These are phyloP conservation scores for Cyberlindnera euphorbiiphila DNA, from an alignment of 805 yeast genomes.

Conservation along the genomic window DNA sequence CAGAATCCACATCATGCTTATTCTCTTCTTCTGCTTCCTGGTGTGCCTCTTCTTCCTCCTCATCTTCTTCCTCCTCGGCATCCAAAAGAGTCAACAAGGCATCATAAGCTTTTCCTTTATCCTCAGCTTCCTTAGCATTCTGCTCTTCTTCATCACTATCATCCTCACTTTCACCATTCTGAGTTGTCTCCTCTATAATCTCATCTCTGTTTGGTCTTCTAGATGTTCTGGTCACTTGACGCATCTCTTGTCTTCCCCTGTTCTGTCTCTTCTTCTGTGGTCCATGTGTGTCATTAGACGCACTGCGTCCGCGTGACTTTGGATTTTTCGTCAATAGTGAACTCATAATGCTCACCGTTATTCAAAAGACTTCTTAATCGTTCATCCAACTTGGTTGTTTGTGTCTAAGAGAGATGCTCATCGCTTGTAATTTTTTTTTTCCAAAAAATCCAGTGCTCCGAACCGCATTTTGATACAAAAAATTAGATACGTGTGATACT, in stretches of 20 bases:
- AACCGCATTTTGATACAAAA: too few relatives aligned
- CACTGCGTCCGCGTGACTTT: too few relatives aligned
- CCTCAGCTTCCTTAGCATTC: conserved; percentile 29
- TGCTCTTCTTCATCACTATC: conserved; percentile 7
- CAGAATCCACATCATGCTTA: too few relatives aligned
- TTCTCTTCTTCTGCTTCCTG: too few relatives aligned
- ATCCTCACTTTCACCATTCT: conserved; percentile 22
- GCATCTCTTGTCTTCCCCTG: conserved; percentile 58
- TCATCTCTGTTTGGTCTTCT: conserved; percentile 40
- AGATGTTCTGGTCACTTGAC: conserved; percentile 56
- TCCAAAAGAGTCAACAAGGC: conserved; percentile 50
- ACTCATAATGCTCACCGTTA: too few relatives aligned
- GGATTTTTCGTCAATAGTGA: too few relatives aligned
- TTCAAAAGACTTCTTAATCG: too few relatives aligned
- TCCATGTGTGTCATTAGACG: neutral
- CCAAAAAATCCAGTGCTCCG: too few relatives aligned
- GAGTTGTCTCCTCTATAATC: conserved; percentile 21
- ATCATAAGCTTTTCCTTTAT: conserved; percentile 50
- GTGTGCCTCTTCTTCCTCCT: conserved; percentile 14
- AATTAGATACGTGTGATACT: too few relatives aligned
- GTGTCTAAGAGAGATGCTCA: too few relatives aligned
- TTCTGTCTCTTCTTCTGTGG: conserved; percentile 19
- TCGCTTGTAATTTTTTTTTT: too few relatives aligned
- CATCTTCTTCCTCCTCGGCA: conserved; percentile 27
- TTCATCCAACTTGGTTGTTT: too few relatives aligned